Conservation (phyloP, 1,284 basidiomycete species). For the Austroboletus novae-zelandiae region DNA sequence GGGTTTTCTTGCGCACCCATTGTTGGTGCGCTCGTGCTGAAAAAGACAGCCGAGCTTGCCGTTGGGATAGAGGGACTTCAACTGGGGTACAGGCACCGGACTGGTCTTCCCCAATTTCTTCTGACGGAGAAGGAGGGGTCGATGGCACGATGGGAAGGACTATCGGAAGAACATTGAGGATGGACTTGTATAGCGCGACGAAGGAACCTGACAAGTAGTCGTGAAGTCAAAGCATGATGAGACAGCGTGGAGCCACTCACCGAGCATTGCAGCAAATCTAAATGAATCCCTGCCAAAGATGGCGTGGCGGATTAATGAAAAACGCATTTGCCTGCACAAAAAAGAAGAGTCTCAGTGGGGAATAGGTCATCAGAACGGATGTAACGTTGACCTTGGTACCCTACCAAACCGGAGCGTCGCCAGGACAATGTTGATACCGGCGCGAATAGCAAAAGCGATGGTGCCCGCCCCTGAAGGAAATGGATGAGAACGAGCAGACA, state of each 20-base stretch:
- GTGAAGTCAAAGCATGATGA: neutral
- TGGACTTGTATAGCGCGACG: constrained; percentile 77
- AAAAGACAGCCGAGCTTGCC: constrained; percentile 55
- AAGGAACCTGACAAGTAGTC: constrained; percentile 60
- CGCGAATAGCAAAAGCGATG: constrained; percentile 76
- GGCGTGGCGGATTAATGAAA: constrained; percentile 68
- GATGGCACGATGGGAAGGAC: constrained; percentile 52
- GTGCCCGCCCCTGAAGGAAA: constrained; percentile 64
- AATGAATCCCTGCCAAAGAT: constrained; percentile 79
- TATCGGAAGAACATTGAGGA: constrained; percentile 82
- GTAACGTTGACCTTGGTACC: constrained; percentile 52
- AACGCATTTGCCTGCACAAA: constrained; percentile 43
- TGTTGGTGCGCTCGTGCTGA: constrained; percentile 60
- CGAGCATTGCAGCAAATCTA: constrained; percentile 84
- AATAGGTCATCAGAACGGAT: neutral
- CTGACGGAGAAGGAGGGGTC: constrained; percentile 38
- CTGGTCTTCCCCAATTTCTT: constrained; percentile 32
- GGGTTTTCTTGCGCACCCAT: constrained; percentile 63
- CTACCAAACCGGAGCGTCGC: constrained; percentile 66
- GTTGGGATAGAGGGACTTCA: constrained; percentile 25
- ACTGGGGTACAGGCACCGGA: constrained; percentile 28
- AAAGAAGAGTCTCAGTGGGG: neutral
- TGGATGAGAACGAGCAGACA: neutral
- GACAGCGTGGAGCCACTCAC: constrained; percentile 37
- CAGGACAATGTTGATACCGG: constrained; percentile 77